Evolutionary conservation across 768 basidiomycete species (phyloP).

Genomic region (Termitomyces bulborhizus): DNA sequence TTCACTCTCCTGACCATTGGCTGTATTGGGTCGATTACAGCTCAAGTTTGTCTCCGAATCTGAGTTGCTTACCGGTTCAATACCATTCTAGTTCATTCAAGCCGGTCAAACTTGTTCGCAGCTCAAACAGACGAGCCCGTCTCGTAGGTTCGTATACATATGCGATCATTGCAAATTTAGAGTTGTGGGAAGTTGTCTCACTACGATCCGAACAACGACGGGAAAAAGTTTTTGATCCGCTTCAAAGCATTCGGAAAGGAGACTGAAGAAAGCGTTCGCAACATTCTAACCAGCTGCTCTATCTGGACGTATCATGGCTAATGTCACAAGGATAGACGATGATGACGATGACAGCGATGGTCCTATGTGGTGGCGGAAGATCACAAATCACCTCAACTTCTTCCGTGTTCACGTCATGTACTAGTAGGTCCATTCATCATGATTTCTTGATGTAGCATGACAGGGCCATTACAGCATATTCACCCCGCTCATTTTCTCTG

Average conservation of each 20-base stretch:
- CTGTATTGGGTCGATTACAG: too few relatives aligned
- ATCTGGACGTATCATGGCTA: background rate
- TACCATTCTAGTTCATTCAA: too few relatives aligned
- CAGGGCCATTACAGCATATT: constrained; percentile 46
- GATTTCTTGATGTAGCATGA: constrained; percentile 5
- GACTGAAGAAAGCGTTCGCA: background rate
- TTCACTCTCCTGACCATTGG: too few relatives aligned
- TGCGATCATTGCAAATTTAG: too few relatives aligned
- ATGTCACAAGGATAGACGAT: background rate
- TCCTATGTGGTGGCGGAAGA: constrained; percentile 19
- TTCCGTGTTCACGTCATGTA: constrained; percentile 56
- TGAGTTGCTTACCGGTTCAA: too few relatives aligned
- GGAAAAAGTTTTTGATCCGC: too few relatives aligned
- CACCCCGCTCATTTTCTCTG: constrained; percentile 73
- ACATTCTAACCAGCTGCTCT: background rate
- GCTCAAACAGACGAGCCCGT: too few relatives aligned
- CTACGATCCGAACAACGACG: too few relatives aligned
- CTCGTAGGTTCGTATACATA: too few relatives aligned
- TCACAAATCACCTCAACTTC: constrained; percentile 56
- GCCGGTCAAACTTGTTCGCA: too few relatives aligned
- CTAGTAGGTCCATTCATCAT: constrained; percentile 38
- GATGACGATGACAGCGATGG: constrained; percentile 10
- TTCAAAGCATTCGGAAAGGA: background rate
- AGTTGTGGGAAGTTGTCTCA: too few relatives aligned
- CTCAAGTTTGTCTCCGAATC: too few relatives aligned